Conservation (phyloP, 2,329 filamentous ascomycete genomes). For the Aureobasidium uvarum region DNA sequence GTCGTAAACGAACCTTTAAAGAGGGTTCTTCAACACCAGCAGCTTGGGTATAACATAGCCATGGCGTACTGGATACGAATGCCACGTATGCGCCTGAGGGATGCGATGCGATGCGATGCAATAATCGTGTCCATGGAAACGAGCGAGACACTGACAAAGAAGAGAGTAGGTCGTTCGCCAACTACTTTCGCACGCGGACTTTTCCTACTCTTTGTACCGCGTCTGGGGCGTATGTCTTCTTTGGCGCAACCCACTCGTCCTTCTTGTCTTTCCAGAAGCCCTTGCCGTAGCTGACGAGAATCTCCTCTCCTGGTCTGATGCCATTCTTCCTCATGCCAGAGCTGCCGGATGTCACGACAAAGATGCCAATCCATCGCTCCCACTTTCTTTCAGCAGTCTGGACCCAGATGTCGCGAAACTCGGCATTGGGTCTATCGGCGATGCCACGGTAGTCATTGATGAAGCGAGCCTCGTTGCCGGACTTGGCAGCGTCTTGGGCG, state of each 20-base stretch:
- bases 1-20: not conserved
- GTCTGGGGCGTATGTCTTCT: not conserved
- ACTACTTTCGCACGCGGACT: not conserved
- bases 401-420: conserved; percentile 41
- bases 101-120: not conserved
- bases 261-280: conserved; percentile 45
- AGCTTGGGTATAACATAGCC: not conserved
- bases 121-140: not conserved
- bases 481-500: conserved; percentile 49
- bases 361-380: conserved; percentile 52
- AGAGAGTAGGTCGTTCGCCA: too few relatives aligned
- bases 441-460: conserved; percentile 56
- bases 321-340: conserved; percentile 49
- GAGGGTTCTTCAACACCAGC: not conserved
- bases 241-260: not conserved
- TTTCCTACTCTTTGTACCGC: not conserved
- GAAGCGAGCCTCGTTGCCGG: conserved; percentile 54
- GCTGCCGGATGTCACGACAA: conserved; percentile 51
- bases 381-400: conserved; percentile 41
- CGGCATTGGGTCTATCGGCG: conserved; percentile 41
- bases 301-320: conserved; percentile 51
- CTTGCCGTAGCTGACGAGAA: conserved; percentile 56
- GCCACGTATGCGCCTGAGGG: not conserved
- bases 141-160: not conserved
- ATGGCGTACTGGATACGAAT: not conserved